A percentile compares a stretch with the other conserved stretches of the same genome.
phyloP scores from a whole-genome alignment of 2,329 filamentous ascomycete species.

The Cercospora sp. region DNA sequence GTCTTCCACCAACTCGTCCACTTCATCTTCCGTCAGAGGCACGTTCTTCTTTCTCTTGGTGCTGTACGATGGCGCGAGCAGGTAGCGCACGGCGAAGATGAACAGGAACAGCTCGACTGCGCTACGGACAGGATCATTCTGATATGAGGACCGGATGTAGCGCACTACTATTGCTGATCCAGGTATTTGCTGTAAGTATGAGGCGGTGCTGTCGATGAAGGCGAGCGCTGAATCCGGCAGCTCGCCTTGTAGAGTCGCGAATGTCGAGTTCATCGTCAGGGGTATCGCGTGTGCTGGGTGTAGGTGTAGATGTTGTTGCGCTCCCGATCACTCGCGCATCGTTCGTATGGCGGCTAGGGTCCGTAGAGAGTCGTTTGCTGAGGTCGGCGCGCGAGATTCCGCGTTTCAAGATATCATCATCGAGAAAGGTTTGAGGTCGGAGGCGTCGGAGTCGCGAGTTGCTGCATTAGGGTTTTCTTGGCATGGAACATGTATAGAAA shows the following conservation, averaged over 20 bases:
- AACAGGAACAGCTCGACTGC: slow-evolving; percentile 91
- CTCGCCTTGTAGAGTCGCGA: slow-evolving; percentile 48
- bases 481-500: background rate
- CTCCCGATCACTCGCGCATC: background rate
- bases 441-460: background rate
- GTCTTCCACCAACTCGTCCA: slow-evolving; percentile 94
- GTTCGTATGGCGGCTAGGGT: background rate
- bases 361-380: background rate
- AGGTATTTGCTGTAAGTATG: slow-evolving; percentile 80
- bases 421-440: slow-evolving; percentile 2
- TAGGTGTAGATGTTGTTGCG: background rate
- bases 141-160: slow-evolving; percentile 96
- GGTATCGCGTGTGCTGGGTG: background rate
- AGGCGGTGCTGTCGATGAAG: slow-evolving; percentile 56
- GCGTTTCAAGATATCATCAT: slow-evolving; percentile 5
- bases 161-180: slow-evolving; percentile 91
- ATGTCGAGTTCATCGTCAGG: slow-evolving; percentile 27
- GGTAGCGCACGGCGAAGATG: slow-evolving; percentile 91
- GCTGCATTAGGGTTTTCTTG: slow-evolving; percentile 5
- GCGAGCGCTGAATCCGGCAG: slow-evolving; percentile 56
- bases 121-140: slow-evolving; percentile 91
- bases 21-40: slow-evolving; percentile 88
- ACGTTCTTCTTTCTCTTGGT: slow-evolving; percentile 89
- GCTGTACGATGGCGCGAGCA: slow-evolving; percentile 88
- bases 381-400: background rate